These are phyloP conservation scores for Ailanthus altissimus DNA, from an alignment of 345 rosid species.

Conservation along the genomic window DNA sequence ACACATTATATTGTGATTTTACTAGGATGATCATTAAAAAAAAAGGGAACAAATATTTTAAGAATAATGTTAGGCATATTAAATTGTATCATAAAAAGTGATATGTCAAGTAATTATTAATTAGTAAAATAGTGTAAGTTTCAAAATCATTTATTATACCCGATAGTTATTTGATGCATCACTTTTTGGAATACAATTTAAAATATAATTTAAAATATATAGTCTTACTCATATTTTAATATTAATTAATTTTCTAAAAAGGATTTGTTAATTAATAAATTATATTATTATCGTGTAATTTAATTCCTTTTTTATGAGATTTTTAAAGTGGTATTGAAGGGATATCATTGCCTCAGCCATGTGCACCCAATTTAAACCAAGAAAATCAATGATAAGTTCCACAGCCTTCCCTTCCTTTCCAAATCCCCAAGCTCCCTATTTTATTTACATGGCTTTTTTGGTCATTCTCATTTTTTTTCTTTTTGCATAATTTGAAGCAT, in stretches of 20 bases:
- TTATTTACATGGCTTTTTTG: not conserved
- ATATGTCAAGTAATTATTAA: too few relatives aligned
- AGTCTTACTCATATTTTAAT: too few relatives aligned
- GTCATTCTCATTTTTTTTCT: not conserved
- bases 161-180: too few relatives aligned
- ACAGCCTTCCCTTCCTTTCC: not conserved
- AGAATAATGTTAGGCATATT: too few relatives aligned
- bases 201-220: too few relatives aligned
- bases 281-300: not conserved
- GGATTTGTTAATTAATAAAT: not conserved
- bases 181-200: too few relatives aligned
- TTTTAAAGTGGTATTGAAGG: conserved; percentile 24
- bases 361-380: conserved; percentile 38
- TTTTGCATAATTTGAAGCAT: not conserved
- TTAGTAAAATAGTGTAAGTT: too few relatives aligned
- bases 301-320: not conserved
- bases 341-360: conserved; percentile 37
- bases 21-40: not conserved
- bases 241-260: conserved; percentile 9
- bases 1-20: conserved; percentile 13
- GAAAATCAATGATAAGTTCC: conserved; percentile 34
- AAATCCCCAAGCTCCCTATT: not conserved
- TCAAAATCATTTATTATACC: too few relatives aligned
- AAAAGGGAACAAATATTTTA: not conserved
- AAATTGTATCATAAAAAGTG: too few relatives aligned